Percentiles rank a stretch among this genome's conserved stretches.
Conservation (phyloP, 306 rosid genomes). For the Pueraria montana region DNA sequence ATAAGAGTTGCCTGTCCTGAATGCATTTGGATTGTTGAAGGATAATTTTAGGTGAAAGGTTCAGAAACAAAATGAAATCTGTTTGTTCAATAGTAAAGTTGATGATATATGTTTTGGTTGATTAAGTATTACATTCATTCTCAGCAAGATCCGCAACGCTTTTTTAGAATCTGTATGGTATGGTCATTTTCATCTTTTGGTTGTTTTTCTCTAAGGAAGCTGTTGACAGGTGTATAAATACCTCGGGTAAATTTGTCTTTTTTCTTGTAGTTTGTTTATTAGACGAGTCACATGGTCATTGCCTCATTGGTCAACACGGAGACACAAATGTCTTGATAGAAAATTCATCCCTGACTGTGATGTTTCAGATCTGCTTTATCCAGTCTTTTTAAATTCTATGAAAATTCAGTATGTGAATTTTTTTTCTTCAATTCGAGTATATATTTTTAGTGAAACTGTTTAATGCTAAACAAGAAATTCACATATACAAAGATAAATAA, state of each 20-base stretch:
- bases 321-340: not conserved
- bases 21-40: slow-evolving; percentile 18
- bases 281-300: too few relatives aligned
- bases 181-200: not conserved
- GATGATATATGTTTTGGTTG: slow-evolving; percentile 10
- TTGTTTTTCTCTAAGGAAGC: slow-evolving; percentile 6
- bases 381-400: too few relatives aligned
- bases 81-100: not conserved
- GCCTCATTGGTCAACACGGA: too few relatives aligned
- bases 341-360: too few relatives aligned
- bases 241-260: not conserved
- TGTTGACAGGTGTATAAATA: not conserved
- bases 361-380: too few relatives aligned
- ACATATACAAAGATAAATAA: not conserved
- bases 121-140: slow-evolving; percentile 9
- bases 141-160: not conserved
- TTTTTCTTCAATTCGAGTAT: not conserved
- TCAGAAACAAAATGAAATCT: not conserved
- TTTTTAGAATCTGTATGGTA: not conserved
- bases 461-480: not conserved
- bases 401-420: not conserved
- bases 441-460: not conserved
- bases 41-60: not conserved
- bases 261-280: not conserved
- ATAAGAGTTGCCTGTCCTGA: not conserved